Base-by-base conservation (phyloP, 768 basidiomycete genomes). In the Lepiota subincarnata region DNA sequence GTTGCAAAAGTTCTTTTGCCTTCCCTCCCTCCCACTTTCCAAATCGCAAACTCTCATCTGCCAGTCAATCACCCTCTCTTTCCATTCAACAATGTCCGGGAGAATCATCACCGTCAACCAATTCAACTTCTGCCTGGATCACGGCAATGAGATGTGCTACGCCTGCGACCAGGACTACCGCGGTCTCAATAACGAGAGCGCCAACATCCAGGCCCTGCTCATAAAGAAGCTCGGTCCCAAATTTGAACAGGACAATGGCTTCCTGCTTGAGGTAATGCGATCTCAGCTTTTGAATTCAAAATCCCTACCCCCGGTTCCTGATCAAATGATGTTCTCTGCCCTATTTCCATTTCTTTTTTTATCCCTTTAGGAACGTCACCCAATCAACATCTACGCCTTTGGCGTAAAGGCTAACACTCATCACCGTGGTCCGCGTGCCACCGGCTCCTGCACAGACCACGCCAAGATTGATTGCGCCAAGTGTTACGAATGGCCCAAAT, bases 111-210 rank as follows among this genome's bases (percentile, higher is more conserved):
- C 48, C 18, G 48, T 62, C 8, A 55, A 58, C 24, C 39, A 48
- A 2, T 57, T 63, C 37, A 57, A 44, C 18, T 63, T 63, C 48
- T 63, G 60, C 52, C 31, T 42, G 4, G 56, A 48, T n/a, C 62
- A 63, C 49, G 60, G 62, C 19, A 46, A 55, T 37, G 62, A 63
- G 36, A 45, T 44, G 40, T 63, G 62, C 48, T 38, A 49, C 36
- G 12, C 36, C 11, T 63, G 62, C 36, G 19, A 22, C 35, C 43
- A 42, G 26, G 62, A 63, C 50, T 48, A 60, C 44, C 50, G 62
- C 7, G 19, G 57, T 8, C 19, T 37, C 14, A 63, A 63, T 40
- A 63, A 60, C 48, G 26, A 31, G 10, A 31, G 31, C 10, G 31
- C 31, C 26, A 57, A 57, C 28, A 42, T 56, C 28, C 49, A 60